Evolutionary conservation across 1,284 basidiomycete genomes (phyloP).

Genomic region (Anthracocystis walkeri): DNA sequence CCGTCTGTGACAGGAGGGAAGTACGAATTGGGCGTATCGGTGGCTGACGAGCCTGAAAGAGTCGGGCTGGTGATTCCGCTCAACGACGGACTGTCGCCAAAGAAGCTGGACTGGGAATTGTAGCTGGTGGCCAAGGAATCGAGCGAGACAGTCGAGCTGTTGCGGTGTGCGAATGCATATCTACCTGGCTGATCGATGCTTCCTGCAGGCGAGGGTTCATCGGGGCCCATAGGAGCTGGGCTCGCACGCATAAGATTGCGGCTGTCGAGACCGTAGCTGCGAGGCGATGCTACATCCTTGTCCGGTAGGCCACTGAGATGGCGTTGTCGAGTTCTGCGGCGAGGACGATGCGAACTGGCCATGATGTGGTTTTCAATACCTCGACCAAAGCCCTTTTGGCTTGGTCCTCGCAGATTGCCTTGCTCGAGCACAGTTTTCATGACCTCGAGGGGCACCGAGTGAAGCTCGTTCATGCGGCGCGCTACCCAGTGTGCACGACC

Average conservation of each 20-base stretch:
- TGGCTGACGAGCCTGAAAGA: constrained; percentile 29
- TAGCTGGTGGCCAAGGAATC: constrained; percentile 67
- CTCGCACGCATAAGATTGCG: constrained; percentile 47
- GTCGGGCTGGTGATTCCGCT: constrained; percentile 35
- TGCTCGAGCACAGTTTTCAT: constrained; percentile 67
- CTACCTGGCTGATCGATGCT: constrained; percentile 22
- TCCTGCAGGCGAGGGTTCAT: constrained; percentile 30
- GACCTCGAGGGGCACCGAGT: constrained; percentile 67
- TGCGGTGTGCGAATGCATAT: constrained; percentile 42
- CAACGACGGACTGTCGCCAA: constrained; percentile 37
- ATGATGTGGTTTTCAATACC: constrained; percentile 68
- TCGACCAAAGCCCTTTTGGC: constrained; percentile 63
- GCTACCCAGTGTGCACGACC: constrained; percentile 67
- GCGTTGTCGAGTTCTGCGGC: constrained; percentile 42
- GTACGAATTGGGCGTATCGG: constrained; percentile 44
- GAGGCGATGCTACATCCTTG: constrained; percentile 28
- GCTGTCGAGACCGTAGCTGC: constrained; percentile 28
- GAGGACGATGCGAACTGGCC: constrained; percentile 62
- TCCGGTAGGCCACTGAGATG: constrained; percentile 17
- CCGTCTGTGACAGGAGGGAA: constrained; percentile 33
- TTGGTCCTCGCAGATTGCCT: constrained; percentile 60
- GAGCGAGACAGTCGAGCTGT: constrained; percentile 64
- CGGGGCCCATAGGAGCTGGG: constrained; percentile 47
- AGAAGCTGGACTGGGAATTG: constrained; percentile 60
- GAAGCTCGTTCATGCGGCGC: constrained; percentile 67